Percentiles rank a stretch among this genome's conserved stretches.
Conservation (phyloP, 345 rosid genomes). For the Pistacia atlantica region DNA sequence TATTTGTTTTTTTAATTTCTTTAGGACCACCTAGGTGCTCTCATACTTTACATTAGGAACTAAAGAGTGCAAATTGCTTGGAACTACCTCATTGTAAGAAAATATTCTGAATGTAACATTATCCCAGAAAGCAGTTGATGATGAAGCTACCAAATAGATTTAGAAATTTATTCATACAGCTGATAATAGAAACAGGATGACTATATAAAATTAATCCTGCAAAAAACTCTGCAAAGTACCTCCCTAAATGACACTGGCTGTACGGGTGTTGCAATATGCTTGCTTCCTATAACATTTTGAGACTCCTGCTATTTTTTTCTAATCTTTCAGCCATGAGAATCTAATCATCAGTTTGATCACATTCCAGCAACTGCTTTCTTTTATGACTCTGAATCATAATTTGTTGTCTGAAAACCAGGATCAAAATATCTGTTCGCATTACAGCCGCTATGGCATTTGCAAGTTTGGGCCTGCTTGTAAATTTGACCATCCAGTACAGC, state of each 20-base stretch:
- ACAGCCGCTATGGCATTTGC: slow-evolving; percentile 93
- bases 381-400: background rate
- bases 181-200: background rate
- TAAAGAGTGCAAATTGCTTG: background rate
- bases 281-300: background rate
- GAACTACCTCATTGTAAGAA: background rate
- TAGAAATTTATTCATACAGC: background rate
- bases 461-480: slow-evolving; percentile 95
- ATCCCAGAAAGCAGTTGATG: background rate
- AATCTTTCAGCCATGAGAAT: background rate
- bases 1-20: background rate
- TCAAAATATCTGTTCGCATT: slow-evolving; percentile 69
- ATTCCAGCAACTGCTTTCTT: background rate
- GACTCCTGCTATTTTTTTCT: background rate
- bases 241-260: background rate
- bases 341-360: background rate
- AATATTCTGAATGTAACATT: background rate
- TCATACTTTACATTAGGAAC: background rate
- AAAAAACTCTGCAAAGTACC: background rate
- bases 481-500: slow-evolving; percentile 63
- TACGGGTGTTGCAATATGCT: background rate
- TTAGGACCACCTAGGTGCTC: background rate
- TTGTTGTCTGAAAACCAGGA: slow-evolving; percentile 47
- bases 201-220: background rate
- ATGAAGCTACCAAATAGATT: background rate